Percentiles rank a stretch among this genome's conserved stretches.
Conservation (phyloP, 2,329 filamentous ascomycete genomes). For the Phialophora macrospora region DNA sequence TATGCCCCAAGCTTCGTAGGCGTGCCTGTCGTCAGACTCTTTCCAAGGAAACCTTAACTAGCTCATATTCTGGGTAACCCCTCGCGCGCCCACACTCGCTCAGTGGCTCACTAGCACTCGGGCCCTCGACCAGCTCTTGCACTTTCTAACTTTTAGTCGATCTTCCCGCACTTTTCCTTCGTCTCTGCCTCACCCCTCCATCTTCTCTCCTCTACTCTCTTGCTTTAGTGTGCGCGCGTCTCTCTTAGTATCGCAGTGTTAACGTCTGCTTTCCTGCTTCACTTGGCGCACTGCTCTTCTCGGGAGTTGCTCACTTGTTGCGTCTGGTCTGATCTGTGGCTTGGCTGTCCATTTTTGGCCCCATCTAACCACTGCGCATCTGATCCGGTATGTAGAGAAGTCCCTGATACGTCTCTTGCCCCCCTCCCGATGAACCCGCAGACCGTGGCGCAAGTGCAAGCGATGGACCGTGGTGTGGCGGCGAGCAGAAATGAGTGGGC, state of each 20-base stretch:
- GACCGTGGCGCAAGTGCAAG: constrained; percentile 5
- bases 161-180: constrained; percentile 35
- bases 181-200: constrained; percentile 32
- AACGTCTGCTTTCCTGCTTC: constrained; percentile 37
- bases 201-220: constrained; percentile 31
- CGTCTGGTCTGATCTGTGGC: constrained; percentile 35
- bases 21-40: constrained; percentile 2
- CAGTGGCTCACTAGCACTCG: not conserved
- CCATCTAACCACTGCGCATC: constrained; percentile 38
- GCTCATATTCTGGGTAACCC: constrained; percentile 14
- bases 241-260: constrained; percentile 37
- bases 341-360: constrained; percentile 36
- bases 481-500: not conserved
- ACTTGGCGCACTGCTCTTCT: constrained; percentile 37
- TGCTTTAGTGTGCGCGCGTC: constrained; percentile 35
- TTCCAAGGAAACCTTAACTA: constrained; percentile 13
- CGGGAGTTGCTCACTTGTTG: constrained; percentile 36
- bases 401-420: constrained; percentile 9
- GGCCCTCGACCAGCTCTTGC: constrained; percentile 8
- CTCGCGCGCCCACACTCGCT: constrained; percentile 10
- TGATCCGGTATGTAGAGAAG: constrained; percentile 37
- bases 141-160: constrained; percentile 21
- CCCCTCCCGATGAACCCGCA: constrained; percentile 15
- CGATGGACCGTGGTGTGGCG: constrained; percentile 5
- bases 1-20: constrained; percentile 3